A percentile compares a stretch with the other conserved stretches of the same genome.
Evolutionary conservation across 441 rosid species (phyloP).

Genomic region (Hura crepitans): DNA sequence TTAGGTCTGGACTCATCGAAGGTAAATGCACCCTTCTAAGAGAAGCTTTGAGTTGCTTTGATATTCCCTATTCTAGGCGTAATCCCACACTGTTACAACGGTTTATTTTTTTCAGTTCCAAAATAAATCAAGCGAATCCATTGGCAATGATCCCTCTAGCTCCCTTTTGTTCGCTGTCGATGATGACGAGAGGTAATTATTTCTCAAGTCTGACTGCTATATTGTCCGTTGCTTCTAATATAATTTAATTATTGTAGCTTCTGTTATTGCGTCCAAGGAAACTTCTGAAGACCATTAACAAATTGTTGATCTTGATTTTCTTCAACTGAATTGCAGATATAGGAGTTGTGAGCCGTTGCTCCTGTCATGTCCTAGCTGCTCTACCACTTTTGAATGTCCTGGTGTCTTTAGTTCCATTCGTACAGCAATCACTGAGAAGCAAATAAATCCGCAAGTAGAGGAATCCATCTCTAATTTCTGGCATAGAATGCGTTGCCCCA

Average conservation of each 20-base stretch:
- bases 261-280: background rate
- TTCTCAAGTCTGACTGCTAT: conserved; percentile 3
- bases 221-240: conserved; percentile 1
- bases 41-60: conserved; percentile 8
- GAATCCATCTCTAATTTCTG: conserved; percentile 54
- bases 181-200: conserved; percentile 75
- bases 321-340: conserved; percentile 48
- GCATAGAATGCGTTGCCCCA: conserved; percentile 63
- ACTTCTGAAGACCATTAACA: background rate
- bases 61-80: conserved; percentile 14
- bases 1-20: conserved; percentile 92
- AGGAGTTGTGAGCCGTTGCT: conserved; percentile 67
- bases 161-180: conserved; percentile 52
- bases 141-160: conserved; percentile 48
- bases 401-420: conserved; percentile 54
- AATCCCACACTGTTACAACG: conserved; percentile 22
- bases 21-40: conserved; percentile 43
- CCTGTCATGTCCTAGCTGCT: conserved; percentile 86
- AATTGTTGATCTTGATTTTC: background rate
- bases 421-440: conserved; percentile 29
- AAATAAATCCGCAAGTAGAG: conserved; percentile 40
- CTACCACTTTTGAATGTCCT: conserved; percentile 67
- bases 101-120: conserved; percentile 61
- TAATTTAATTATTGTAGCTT: background rate
- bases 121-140: conserved; percentile 51